Percentiles rank a stretch among this genome's conserved stretches.
Conservation (phyloP, 176 grass and related monocot genomes). For the maize (Zea mays) region DNA sequence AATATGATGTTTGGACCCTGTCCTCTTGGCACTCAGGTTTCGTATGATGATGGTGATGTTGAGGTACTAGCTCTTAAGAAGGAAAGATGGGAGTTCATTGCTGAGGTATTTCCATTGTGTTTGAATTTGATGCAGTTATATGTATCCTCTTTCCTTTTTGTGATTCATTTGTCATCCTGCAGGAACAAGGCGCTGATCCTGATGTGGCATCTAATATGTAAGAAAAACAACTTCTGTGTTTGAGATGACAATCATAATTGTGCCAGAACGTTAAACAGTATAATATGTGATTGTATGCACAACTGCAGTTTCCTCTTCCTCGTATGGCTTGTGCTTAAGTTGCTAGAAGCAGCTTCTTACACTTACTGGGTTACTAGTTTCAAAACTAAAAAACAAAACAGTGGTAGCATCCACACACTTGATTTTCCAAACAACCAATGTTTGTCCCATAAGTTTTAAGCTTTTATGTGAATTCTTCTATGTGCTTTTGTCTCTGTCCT, state of each 20-base stretch:
- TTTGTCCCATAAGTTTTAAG: neutral
- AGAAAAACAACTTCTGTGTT: slow-evolving; percentile 33
- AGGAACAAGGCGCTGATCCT: slow-evolving; percentile 44
- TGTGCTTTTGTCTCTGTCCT: too few species aligned
- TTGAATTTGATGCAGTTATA: neutral
- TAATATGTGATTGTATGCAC: neutral
- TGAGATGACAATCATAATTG: neutral
- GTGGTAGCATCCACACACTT: neutral
- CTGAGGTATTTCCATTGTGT: slow-evolving; percentile 40
- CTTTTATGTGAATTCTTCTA: neutral
- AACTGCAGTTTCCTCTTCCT: neutral
- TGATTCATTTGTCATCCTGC: slow-evolving; percentile 38
- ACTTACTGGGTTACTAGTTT: neutral
- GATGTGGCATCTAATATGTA: slow-evolving; percentile 44
- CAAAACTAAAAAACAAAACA: slow-evolving; percentile 15
- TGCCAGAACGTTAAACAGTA: slow-evolving; percentile 17
- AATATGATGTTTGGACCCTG: neutral
- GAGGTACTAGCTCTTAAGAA: slow-evolving; percentile 56
- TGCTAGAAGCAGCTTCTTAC: slow-evolving; percentile 12
- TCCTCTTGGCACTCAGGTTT: slow-evolving; percentile 47
- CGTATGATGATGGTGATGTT: slow-evolving; percentile 82
- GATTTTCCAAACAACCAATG: neutral
- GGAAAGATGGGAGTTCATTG: slow-evolving; percentile 65
- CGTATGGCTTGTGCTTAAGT: slow-evolving; percentile 6
- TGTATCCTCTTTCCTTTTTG: neutral